Conservation (phyloP, 176 grass and related monocot species). For the Eremochloa ophiuroides region DNA sequence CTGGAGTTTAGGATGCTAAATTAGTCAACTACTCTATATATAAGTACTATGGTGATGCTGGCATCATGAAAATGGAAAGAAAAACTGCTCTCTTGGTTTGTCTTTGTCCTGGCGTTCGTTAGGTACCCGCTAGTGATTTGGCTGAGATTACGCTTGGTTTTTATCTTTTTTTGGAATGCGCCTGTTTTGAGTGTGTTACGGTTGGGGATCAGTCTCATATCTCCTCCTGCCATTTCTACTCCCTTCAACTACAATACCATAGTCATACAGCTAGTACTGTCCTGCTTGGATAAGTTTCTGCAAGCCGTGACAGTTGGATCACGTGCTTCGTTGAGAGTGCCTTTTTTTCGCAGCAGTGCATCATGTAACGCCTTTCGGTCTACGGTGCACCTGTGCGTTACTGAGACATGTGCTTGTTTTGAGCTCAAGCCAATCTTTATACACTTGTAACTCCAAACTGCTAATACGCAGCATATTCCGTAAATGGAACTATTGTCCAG, state of each 20-base stretch:
- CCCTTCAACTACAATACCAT: background rate
- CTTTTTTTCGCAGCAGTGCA: background rate
- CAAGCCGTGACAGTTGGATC: background rate
- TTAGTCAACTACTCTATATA: background rate
- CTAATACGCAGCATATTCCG: background rate
- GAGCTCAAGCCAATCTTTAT: background rate
- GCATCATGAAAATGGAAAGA: slow-evolving; percentile 9
- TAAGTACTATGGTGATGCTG: background rate
- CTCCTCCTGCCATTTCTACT: background rate
- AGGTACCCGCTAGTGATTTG: slow-evolving; percentile 18
- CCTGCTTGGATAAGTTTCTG: background rate
- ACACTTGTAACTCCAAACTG: background rate
- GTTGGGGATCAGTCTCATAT: background rate
- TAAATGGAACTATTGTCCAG: background rate
- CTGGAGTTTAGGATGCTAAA: background rate
- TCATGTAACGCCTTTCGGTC: background rate
- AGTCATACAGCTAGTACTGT: background rate
- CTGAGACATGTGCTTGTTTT: background rate
- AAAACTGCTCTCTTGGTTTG: background rate
- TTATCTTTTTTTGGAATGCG: background rate
- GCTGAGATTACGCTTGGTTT: background rate
- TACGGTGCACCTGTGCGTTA: background rate
- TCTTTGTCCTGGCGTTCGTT: background rate
- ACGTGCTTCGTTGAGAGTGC: background rate
- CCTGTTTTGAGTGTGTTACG: background rate